phyloP scores from a whole-genome alignment of 305 asterid genomes.

The Solanum hybrid region DNA sequence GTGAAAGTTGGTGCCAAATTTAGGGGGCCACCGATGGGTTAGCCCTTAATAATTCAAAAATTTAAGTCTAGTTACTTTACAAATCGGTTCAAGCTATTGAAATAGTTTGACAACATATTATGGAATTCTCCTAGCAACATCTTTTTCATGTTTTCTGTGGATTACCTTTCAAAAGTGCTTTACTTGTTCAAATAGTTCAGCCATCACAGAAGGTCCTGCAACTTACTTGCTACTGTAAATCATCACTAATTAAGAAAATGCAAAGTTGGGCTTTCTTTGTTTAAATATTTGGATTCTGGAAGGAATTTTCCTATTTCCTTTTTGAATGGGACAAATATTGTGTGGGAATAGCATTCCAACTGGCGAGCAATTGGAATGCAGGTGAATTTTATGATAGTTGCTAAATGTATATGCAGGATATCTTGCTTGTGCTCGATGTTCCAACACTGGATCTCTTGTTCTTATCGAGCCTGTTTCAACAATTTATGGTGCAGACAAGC shows the following conservation, averaged over 20 bases:
- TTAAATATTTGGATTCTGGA: neutral
- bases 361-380: neutral
- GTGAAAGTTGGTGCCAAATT: too few relatives aligned
- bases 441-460: conserved; percentile 73
- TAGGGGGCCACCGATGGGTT: too few relatives aligned
- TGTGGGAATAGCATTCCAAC: neutral
- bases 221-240: neutral
- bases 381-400: neutral
- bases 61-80: neutral
- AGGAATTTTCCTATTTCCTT: neutral
- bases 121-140: neutral
- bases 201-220: neutral
- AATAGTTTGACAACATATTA: neutral
- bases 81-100: neutral
- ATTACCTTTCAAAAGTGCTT: neutral
- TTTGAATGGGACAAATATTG: neutral
- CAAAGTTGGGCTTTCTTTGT: neutral
- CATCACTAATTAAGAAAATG: neutral
- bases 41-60: neutral
- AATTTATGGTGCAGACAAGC: conserved; percentile 36
- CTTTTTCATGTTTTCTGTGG: neutral
- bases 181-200: neutral
- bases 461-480: conserved; percentile 70
- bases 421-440: conserved; percentile 94
- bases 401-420: conserved; percentile 51